A percentile compares a stretch with the other conserved stretches of the same genome.
Conservation (phyloP, 2,329 filamentous ascomycete species). For the Fusarium pseudocircinatum region DNA sequence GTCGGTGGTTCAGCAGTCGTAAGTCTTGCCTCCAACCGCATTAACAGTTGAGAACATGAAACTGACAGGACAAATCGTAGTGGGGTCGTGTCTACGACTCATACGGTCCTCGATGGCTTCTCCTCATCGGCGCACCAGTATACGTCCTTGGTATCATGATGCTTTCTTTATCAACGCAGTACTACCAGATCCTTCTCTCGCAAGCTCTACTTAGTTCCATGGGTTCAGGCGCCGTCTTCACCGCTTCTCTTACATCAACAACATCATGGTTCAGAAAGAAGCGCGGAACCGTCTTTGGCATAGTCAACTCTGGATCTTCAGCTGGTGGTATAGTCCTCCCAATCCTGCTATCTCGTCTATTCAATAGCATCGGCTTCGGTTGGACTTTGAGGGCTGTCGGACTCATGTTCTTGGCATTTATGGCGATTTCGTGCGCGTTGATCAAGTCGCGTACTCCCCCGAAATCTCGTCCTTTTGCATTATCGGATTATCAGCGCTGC, state of each 20-base stretch:
- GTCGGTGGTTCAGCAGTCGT: neutral
- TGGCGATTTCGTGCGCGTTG: neutral
- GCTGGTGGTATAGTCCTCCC: neutral
- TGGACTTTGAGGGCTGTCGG: neutral
- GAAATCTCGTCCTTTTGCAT: fast-evolving
- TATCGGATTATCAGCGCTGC: fast-evolving
- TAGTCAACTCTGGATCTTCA: neutral
- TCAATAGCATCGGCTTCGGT: neutral
- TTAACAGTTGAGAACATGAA: fast-evolving
- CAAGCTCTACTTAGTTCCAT: neutral
- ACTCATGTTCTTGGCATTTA: neutral
- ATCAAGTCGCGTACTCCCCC: fast-evolving
- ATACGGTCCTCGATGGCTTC: neutral
- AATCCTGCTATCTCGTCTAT: neutral
- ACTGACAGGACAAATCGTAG: fast-evolving
- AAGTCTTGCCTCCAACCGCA: fast-evolving
- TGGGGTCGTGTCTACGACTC: slow-evolving; percentile 2
- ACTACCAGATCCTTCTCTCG: neutral
- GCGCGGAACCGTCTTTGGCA: neutral
- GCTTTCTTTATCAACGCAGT: neutral
- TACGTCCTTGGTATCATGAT: neutral
- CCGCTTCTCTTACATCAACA: fast-evolving
- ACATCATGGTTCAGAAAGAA: neutral
- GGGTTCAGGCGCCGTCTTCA: neutral
- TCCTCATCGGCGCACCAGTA: neutral